Evolutionary conservation across 73 alveolate species (phyloP), one percentile per base, ranked within the genome.

Genomic region (Breviolum minutum): DNA sequence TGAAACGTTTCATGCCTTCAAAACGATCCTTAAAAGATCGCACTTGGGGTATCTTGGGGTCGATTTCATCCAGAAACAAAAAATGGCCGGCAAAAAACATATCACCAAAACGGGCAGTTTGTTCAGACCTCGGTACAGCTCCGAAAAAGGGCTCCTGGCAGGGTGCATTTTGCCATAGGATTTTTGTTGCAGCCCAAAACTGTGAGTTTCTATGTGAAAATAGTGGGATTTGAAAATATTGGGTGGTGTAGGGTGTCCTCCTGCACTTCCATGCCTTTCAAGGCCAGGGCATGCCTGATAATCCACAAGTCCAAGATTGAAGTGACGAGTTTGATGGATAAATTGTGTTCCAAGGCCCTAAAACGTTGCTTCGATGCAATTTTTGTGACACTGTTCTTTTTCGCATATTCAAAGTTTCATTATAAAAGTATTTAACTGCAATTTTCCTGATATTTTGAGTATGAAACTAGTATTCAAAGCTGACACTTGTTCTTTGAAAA

Each of bases 141-240:
- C 95, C 95, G 26, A 88, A 88, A 85, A 88, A 88, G 80, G 95
- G 70, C 85, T 71, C 95, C 95, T 87, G 95, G 69, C 66, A 32
- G 22, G 27, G 69, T 3, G 7, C 68, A 14, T 14, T 29, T 76
- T 24, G 86, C 82, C 82, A 13, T 13, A 20, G 48, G n/a, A 9
- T 9, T 9, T 10, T 27, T 73, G 32, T 73, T 14, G 32, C 48
- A 0, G 48, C n/a, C 83, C n/a, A 73, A 14, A 13, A 19, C 16
- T 13, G 32, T 27, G 32, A 19, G 3, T 73, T 14, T 40, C 2
- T 8, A 12, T 71, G 66, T 27, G 24, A 79, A 13, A 11, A 14
- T 27, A 16, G 54, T 22, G 16, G 29, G 90, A 13, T 32, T 17
- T 48, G 40, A 8, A 17, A 0, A 14, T 7, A 30, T 3, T 7